phyloP scores from a whole-genome alignment of 345 rosid species.

The Gossypium bickii region DNA sequence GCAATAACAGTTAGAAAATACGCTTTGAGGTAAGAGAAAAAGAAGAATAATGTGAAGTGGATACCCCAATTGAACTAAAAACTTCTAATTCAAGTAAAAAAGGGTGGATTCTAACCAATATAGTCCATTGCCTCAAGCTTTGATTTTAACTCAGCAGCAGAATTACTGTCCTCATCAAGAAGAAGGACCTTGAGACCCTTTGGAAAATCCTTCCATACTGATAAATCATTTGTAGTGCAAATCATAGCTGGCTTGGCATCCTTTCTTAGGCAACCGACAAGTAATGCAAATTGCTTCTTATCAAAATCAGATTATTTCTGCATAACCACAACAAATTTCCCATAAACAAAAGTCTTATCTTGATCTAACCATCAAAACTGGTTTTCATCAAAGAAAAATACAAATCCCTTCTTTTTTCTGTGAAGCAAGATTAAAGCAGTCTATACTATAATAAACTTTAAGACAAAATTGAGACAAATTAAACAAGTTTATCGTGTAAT shows the following conservation, averaged over 20 bases:
- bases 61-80: slow-evolving; percentile 6
- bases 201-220: slow-evolving; percentile 88
- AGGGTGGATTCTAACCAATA: slow-evolving; percentile 50
- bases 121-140: slow-evolving; percentile 88
- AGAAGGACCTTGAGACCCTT: slow-evolving; percentile 93
- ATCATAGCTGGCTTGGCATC: slow-evolving; percentile 99
- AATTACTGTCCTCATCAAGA: slow-evolving; percentile 51
- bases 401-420: background rate
- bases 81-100: slow-evolving; percentile 16
- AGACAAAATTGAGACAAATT: background rate
- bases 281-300: slow-evolving; percentile 23
- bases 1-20: slow-evolving; percentile 1
- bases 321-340: slow-evolving; percentile 22
- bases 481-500: background rate
- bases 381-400: background rate
- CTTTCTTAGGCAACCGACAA: slow-evolving; percentile 60
- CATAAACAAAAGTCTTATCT: background rate
- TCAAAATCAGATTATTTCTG: slow-evolving; percentile 27
- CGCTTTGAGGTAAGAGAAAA: slow-evolving; percentile 7
- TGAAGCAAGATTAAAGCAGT: slow-evolving; percentile 1
- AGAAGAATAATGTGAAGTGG: slow-evolving; percentile 15
- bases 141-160: slow-evolving; percentile 62
- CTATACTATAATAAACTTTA: background rate
- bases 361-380: slow-evolving; percentile 8
- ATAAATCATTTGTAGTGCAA: slow-evolving; percentile 69